phyloP scores from a whole-genome alignment of 2,329 filamentous ascomycete species.

The Alternaria novae-zelandiae region DNA sequence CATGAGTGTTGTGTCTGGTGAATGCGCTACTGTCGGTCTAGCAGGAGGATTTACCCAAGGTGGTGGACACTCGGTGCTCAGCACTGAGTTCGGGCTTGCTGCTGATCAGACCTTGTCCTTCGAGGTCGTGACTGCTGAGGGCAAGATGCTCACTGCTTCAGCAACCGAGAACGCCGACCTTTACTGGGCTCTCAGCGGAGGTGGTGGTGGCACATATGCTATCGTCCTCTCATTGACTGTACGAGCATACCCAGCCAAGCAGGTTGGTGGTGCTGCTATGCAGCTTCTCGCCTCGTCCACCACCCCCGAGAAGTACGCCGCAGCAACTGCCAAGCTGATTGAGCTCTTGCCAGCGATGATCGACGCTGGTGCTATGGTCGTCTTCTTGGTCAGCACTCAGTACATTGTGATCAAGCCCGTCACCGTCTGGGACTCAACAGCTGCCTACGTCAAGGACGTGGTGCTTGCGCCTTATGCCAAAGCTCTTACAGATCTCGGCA shows the following conservation, averaged over 20 bases:
- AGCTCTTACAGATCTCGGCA: constrained; percentile 20
- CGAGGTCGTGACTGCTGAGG: constrained; percentile 42
- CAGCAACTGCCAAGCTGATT: constrained; percentile 15
- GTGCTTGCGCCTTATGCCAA: constrained; percentile 30
- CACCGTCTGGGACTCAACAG: constrained; percentile 10
- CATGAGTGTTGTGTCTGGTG: constrained; percentile 33
- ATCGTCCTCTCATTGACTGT: constrained; percentile 40
- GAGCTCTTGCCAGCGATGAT: constrained; percentile 26
- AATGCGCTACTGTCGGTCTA: constrained; percentile 42
- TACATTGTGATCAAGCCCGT: constrained; percentile 12
- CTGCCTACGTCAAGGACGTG: constrained; percentile 24
- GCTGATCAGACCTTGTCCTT: constrained; percentile 42
- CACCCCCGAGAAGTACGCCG: constrained; percentile 22
- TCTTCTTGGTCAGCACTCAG: constrained; percentile 20
- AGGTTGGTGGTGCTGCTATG: constrained; percentile 30
- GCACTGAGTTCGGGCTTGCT: constrained; percentile 30
- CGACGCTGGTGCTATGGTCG: constrained; percentile 27
- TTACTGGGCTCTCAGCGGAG: constrained; percentile 47
- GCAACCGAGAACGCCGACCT: constrained; percentile 39
- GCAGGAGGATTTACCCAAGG: constrained; percentile 43
- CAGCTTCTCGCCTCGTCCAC: constrained; percentile 24
- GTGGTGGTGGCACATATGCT: constrained; percentile 40
- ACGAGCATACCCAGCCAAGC: constrained; percentile 28
- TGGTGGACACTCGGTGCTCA: constrained; percentile 37
- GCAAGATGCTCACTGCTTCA: constrained; percentile 36